phyloP scores from a whole-genome alignment of 2,329 filamentous ascomycete species.

The Fusarium veterinarium region DNA sequence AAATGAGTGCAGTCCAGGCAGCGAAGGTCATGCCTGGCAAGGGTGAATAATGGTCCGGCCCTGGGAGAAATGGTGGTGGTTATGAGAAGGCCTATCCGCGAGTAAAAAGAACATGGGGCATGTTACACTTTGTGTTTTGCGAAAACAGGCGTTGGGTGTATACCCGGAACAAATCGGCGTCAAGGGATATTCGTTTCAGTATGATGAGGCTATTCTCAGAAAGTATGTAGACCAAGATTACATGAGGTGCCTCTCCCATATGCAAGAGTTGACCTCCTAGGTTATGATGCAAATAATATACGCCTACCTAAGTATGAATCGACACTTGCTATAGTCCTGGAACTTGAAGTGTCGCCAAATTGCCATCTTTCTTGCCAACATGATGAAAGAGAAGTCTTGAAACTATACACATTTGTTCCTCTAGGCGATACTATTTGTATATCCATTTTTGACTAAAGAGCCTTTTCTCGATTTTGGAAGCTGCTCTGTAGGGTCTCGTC shows the following conservation, averaged over 20 bases:
- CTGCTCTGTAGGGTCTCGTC: background rate
- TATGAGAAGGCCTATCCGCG: background rate
- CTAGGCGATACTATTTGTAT: background rate
- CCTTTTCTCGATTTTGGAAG: background rate
- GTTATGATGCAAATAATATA: background rate
- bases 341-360: background rate
- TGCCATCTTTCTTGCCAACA: background rate
- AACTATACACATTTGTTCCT: background rate
- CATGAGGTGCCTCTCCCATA: background rate
- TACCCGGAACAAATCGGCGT: constrained; percentile 37
- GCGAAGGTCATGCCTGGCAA: constrained; percentile 82
- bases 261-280: background rate
- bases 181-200: constrained; percentile 4
- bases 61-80: background rate
- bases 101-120: background rate
- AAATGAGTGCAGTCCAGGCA: constrained; percentile 96
- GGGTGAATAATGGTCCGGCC: constrained; percentile 55
- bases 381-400: background rate
- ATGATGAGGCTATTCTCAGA: background rate
- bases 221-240: background rate
- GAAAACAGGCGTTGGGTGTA: constrained; percentile 41
- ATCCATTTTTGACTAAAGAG: background rate
- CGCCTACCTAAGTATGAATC: background rate
- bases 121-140: constrained; percentile 6
- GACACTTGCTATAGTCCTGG: background rate